These are phyloP conservation scores for Microcos paniculata DNA, from an alignment of 345 rosid species.

Conservation along the genomic window DNA sequence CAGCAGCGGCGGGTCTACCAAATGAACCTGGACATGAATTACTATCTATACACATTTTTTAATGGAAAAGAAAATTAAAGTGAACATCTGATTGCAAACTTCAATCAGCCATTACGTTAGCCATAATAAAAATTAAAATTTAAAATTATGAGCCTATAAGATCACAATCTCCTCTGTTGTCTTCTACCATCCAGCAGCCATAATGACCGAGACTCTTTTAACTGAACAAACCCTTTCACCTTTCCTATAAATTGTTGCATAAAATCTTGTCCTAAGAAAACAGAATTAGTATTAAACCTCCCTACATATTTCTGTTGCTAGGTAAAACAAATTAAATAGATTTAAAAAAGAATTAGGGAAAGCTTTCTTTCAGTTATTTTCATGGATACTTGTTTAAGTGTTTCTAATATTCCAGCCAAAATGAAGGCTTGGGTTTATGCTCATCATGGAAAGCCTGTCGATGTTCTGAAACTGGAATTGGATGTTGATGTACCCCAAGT, in stretches of 20 bases:
- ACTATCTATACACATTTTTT: not conserved
- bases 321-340: not conserved
- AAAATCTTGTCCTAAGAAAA: not conserved
- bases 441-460: conserved; percentile 63
- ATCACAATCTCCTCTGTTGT: not conserved
- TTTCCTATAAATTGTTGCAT: not conserved
- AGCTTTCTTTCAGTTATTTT: not conserved
- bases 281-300: not conserved
- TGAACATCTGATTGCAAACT: not conserved
- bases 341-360: too few relatives aligned
- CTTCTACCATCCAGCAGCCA: not conserved
- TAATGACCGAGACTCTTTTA: not conserved
- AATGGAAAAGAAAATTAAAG: not conserved
- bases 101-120: not conserved
- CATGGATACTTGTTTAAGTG: not conserved
- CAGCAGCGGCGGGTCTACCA: not conserved
- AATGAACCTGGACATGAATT: not conserved
- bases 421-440: conserved; percentile 86
- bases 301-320: not conserved
- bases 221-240: not conserved
- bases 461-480: conserved; percentile 68
- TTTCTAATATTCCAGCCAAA: conserved; percentile 17
- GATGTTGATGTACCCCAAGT: conserved; percentile 65
- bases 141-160: not conserved
- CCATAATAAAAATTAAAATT: not conserved